These are phyloP conservation scores for Furcasterigmium furcatum DNA, from an alignment of 2,329 filamentous ascomycete genomes.

Conservation along the genomic window DNA sequence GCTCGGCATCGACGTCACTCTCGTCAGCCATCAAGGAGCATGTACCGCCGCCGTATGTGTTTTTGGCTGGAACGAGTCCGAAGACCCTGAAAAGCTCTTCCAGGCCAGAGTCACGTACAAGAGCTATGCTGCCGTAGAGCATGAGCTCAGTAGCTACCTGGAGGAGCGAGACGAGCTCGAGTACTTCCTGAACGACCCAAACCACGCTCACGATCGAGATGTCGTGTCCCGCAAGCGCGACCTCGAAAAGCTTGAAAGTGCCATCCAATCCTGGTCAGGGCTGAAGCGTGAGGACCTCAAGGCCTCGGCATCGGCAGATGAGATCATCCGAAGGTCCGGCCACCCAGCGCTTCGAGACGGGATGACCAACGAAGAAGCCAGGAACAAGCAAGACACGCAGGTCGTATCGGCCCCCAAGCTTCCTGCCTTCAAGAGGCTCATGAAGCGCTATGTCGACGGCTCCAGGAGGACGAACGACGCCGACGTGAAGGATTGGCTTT, in stretches of 20 bases:
- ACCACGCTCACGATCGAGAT: background rate
- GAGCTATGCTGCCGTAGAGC: constrained; percentile 4
- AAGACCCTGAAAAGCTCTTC: background rate
- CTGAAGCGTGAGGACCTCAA: background rate
- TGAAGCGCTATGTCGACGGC: constrained; percentile 11
- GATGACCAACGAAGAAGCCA: background rate
- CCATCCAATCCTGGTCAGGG: constrained; percentile 10
- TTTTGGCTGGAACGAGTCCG: constrained; percentile 4
- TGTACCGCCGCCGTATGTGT: constrained; percentile 15
- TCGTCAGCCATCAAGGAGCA: constrained; percentile 11
- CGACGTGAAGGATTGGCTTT: constrained; percentile 11
- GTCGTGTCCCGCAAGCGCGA: background rate
- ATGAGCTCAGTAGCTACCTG: constrained; percentile 9
- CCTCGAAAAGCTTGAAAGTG: background rate
- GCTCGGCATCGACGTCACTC: constrained; percentile 5
- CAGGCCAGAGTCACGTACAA: constrained; percentile 10
- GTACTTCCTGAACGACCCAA: background rate
- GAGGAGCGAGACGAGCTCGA: constrained; percentile 5
- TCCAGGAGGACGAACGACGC: background rate
- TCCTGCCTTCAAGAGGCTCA: background rate
- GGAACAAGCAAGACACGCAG: no score
- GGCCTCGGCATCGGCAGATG: background rate
- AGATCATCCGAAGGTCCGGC: constrained; percentile 2
- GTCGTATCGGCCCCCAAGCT: background rate
- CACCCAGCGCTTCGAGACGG: background rate